phyloP scores from a whole-genome alignment of 139 green algal genomes.

The Ostreobium quekettii region DNA sequence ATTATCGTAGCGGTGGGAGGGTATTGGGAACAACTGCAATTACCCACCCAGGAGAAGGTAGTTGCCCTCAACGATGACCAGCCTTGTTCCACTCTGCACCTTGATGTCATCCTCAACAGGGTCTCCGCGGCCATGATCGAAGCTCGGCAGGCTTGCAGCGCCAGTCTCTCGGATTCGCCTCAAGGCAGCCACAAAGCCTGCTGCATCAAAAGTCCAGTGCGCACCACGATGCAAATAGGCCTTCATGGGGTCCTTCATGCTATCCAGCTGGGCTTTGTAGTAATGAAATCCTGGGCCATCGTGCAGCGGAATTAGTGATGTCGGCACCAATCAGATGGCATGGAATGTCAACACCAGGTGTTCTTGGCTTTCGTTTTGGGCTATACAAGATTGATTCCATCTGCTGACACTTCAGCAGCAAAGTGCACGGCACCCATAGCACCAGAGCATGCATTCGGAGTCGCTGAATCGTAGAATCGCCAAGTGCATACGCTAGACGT shows the following conservation, averaged over 20 bases:
- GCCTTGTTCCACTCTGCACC: constrained; percentile 24
- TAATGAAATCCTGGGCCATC: constrained; percentile 77
- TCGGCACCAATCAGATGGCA: too few relatives aligned
- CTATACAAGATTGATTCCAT: too few relatives aligned
- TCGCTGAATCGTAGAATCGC: too few relatives aligned
- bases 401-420: too few relatives aligned
- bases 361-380: too few relatives aligned
- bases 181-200: constrained; percentile 53
- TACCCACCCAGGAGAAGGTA: constrained; percentile 75
- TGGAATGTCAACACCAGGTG: too few relatives aligned
- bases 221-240: constrained; percentile 56
- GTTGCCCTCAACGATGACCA: constrained; percentile 79
- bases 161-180: constrained; percentile 24
- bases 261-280: constrained; percentile 65
- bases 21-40: too few relatives aligned
- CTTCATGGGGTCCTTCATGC: constrained; percentile 54
- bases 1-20: too few relatives aligned
- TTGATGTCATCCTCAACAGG: constrained; percentile 49
- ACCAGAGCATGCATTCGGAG: too few relatives aligned
- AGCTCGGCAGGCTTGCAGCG: constrained; percentile 46
- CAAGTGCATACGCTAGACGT: too few relatives aligned
- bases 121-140: constrained; percentile 78
- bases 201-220: constrained; percentile 77
- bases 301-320: too few relatives aligned
- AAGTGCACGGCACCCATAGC: too few relatives aligned